Evolutionary conservation across 192 early-diverging fungal species (phyloP), one percentile per base, ranked within the genome.

Genomic region (Jimgerdemannia lactiflua): DNA sequence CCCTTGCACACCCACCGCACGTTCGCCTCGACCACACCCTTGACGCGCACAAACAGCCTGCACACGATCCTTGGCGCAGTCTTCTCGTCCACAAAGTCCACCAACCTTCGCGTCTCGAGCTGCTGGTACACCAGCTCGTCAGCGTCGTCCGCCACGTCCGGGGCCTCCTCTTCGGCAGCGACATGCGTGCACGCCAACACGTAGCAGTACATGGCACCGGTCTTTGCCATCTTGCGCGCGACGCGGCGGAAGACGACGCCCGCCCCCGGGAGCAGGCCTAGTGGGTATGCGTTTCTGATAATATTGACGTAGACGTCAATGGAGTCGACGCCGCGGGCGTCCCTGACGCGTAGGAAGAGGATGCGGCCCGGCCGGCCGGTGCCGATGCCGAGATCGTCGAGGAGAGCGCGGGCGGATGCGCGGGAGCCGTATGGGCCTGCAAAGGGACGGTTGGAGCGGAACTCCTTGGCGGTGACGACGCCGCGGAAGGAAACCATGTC

Each of bases 301-400:
- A 71, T 66, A 68, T 75, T 67, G n/a, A 75, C 42, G 42, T 79
- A 79, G 10, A 79, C 29, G 44, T 75, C 78, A 7, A 75, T 40
- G 0, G 64, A 72, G n/a, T 71, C 49, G 19, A 70, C 63, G 0
- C 70, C 42, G 41, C 75, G 49, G 7, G 70, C 20, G n/a, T 70
- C 70, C 8, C 78, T 40, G 17, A 79, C 11, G 19, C 65, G 67
- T 3, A 79, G 17, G 67, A 70, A 75, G 3, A 79, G 54, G 29
- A 43, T 69, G 8, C 78, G 78, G 4, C 67, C 63, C 2, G 73
- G 68, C 20, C 69, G 42, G 14, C 73, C 73, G 4, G 67, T 79
- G 7, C 78, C 78, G 17, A 79, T 20, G n/a, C 41, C 44, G 59
- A 75, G 17, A 6, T 11, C 4, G 20, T 14, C 2, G 29, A 68